phyloP scores from a whole-genome alignment of 805 yeast genomes.

The Metschnikowia lochheadii region DNA sequence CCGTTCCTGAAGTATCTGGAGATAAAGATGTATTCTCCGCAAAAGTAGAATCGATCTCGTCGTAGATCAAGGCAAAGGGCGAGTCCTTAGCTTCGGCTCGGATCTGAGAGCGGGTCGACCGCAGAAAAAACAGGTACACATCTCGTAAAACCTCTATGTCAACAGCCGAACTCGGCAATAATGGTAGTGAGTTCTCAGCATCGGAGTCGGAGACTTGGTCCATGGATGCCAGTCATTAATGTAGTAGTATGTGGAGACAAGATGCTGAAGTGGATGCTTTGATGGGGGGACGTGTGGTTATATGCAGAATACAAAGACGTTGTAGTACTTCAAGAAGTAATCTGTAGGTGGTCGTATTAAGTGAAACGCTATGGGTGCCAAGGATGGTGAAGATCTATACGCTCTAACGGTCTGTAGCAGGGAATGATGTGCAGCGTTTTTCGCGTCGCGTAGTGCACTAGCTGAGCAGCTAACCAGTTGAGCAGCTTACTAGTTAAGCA shows the following conservation, averaged over 20 bases:
- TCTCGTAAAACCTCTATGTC: slow-evolving; percentile 11
- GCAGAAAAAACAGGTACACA: slow-evolving; percentile 8
- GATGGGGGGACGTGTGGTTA: not conserved
- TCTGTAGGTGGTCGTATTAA: no score
- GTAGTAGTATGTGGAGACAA: not conserved
- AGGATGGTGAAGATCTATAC: not conserved
- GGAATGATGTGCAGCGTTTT: not conserved
- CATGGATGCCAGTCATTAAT: slow-evolving; percentile 9
- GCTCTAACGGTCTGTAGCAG: not conserved
- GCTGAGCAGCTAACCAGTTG: no score
- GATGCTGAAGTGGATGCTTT: not conserved
- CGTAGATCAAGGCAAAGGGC: slow-evolving; percentile 8
- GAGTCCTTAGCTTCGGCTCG: slow-evolving; percentile 11
- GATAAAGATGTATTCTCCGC: not conserved
- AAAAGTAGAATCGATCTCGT: not conserved
- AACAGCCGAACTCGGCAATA: slow-evolving; percentile 10
- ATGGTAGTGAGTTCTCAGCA: slow-evolving; percentile 17
- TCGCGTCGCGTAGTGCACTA: not conserved
- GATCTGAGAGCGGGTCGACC: slow-evolving; percentile 9
- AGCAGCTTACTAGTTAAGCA: no score
- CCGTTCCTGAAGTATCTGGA: not conserved
- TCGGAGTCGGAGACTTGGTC: slow-evolving; percentile 19
- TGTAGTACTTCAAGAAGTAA: no score
- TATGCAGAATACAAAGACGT: not conserved
- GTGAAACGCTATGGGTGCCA: no score